Evolutionary conservation across 2,329 filamentous ascomycete genomes (phyloP).

Genomic region (Alternaria burnsii): DNA sequence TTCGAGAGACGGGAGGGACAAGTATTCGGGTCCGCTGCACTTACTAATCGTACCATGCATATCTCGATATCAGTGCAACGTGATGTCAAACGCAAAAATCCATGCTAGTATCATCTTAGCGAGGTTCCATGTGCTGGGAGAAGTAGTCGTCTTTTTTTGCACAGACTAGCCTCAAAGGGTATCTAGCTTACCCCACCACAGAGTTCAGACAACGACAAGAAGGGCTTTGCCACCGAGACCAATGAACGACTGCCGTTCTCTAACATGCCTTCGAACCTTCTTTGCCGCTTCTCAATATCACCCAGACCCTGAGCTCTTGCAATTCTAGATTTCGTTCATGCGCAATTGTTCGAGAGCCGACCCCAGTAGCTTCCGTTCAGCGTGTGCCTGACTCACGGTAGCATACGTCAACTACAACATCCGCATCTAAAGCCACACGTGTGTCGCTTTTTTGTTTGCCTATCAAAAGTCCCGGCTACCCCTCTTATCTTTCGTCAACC

Average conservation of each 20-base stretch:
- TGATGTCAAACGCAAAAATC: neutral
- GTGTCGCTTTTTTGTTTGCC: no score
- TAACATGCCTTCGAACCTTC: neutral
- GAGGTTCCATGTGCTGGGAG: neutral
- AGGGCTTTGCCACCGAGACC: neutral
- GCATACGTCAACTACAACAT: neutral
- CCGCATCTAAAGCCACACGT: neutral
- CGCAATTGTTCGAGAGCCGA: neutral
- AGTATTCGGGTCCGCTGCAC: neutral
- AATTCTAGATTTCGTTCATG: neutral
- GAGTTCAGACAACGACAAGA: neutral
- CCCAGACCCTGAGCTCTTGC: neutral
- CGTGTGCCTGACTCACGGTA: neutral
- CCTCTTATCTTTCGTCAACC: neutral
- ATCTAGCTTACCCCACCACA: neutral
- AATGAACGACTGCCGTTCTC: neutral
- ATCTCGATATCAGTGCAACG: neutral
- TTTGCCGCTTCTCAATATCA: neutral
- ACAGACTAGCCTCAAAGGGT: neutral
- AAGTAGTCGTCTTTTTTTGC: constrained; percentile 1
- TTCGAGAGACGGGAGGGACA: neutral
- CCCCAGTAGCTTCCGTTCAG: neutral
- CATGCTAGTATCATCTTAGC: neutral
- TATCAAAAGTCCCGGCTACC: neutral
- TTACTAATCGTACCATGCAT: neutral